phyloP scores from a whole-genome alignment of 257 asterid genomes.

The Leonotis leonurus region DNA sequence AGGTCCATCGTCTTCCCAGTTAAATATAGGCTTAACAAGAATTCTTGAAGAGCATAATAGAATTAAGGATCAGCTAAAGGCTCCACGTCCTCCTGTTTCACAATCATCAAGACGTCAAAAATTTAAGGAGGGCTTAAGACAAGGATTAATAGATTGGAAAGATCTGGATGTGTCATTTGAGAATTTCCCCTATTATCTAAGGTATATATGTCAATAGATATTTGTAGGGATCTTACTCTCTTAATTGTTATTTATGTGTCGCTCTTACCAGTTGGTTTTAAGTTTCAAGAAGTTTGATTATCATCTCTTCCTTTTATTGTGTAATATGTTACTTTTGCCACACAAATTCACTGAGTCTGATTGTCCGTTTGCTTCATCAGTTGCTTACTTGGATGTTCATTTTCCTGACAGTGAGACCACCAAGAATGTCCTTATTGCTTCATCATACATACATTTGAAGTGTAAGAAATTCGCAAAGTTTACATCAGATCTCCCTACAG shows the following conservation, averaged over 20 bases:
- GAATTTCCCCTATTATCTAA: constrained; percentile 76
- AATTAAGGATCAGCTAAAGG: constrained; percentile 34
- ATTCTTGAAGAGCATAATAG: constrained; percentile 40
- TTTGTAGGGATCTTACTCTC: not conserved
- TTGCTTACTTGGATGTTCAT: not conserved
- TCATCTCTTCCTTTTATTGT: too few relatives aligned
- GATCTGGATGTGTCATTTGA: constrained; percentile 59
- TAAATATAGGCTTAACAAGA: constrained; percentile 39
- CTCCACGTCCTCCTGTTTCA: constrained; percentile 36
- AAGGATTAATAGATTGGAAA: constrained; percentile 49
- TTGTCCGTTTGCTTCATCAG: too few relatives aligned
- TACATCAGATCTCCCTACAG: constrained; percentile 57
- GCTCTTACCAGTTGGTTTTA: too few relatives aligned
- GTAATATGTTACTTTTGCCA: too few relatives aligned
- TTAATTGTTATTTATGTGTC: not conserved
- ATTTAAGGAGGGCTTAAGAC: constrained; percentile 54
- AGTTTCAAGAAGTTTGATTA: too few relatives aligned
- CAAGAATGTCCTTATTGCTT: constrained; percentile 69
- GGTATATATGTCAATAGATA: constrained; percentile 20
- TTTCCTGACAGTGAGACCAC: constrained; percentile 57
- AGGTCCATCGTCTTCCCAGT: constrained; percentile 39
- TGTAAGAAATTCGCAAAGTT: constrained; percentile 41
- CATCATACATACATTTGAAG: constrained; percentile 66
- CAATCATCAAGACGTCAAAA: constrained; percentile 52
- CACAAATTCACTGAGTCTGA: too few relatives aligned